phyloP scores from a whole-genome alignment of 192 early-diverging fungal species.

The Cladochytrium replicatum region DNA sequence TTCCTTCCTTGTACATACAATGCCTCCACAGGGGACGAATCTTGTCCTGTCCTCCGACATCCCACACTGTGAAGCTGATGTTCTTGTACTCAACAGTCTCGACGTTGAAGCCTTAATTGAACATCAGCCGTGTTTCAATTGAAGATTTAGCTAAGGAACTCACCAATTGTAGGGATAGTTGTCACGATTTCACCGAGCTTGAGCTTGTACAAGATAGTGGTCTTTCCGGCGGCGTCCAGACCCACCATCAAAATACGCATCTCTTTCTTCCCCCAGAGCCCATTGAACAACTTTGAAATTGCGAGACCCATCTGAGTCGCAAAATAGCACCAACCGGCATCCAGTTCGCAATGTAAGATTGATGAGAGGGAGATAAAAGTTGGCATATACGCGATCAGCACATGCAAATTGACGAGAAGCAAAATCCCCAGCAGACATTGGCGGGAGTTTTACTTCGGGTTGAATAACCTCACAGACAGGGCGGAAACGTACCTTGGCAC shows the following conservation, averaged over 20 bases:
- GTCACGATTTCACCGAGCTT: conserved; percentile 98
- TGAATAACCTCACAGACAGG: too few species aligned
- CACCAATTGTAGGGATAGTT: conserved; percentile 96
- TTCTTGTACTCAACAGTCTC: conserved; percentile 98
- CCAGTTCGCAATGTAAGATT: too few species aligned
- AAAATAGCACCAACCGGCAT: too few species aligned
- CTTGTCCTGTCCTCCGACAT: conserved; percentile 98
- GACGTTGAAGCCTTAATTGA: conserved; percentile 79
- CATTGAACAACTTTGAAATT: conserved; percentile 66
- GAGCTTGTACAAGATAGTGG: conserved; percentile 98
- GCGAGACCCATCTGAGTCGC: conserved; percentile 82
- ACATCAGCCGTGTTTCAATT: conserved; percentile 5
- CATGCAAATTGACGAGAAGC: too few species aligned
- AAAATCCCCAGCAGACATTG: too few species aligned
- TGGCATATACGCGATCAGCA: too few species aligned
- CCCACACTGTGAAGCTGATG: conserved; percentile 97
- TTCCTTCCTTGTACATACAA: conserved; percentile 48
- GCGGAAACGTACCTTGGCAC: too few species aligned
- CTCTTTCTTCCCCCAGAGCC: conserved; percentile 82
- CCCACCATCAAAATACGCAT: conserved; percentile 98
- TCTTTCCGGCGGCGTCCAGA: conserved; percentile 92
- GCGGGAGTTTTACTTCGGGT: too few species aligned
- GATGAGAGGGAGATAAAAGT: too few species aligned
- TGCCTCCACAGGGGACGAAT: conserved; percentile 97
- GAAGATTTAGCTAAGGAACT: conserved; percentile 28